Base-by-base conservation (phyloP, 192 early-diverging fungal species). In the Coemansia sp. region DNA sequence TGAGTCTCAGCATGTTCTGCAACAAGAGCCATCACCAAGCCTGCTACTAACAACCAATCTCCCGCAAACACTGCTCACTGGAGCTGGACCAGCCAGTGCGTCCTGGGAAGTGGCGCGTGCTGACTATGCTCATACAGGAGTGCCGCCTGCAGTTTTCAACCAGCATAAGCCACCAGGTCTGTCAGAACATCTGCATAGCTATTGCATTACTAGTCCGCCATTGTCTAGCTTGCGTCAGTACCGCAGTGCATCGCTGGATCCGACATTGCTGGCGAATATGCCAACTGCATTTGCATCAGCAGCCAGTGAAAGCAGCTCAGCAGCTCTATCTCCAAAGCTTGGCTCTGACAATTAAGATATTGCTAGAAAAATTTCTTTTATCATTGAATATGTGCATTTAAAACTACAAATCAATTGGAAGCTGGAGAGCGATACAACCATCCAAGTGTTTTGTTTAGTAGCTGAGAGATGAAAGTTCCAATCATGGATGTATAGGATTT, bases 221-320 rank as follows among this genome's bases (percentile, higher is more conserved):
- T 13, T 26, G 2, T 46, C 28, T 6, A 57, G 11, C 23, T 36
- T 48, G 39, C 46, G 37, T 13, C 23, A 43, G 37, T 49, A 66
- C 42, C 67, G 73, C 53, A 77, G 73, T 44, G 38, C 63, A 20
- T 77, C 73, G 0, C 59, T 77, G 26, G 73, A 77, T 23, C 73
- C 73, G 1, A 59, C 73, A 0, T 51, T 77, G 23, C 68, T 77
- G 11, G 50, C 68, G 1, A 61, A 48, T 40, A 41, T 77, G 63
- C 67, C 73, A 4, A 65, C 73, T 1, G 49, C 73, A 12, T 77
- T 70, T 37, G 58, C 68, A 16, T 63, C 73, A 11, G 50, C 62
- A 21, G 39, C 68, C 18, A 47, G 36, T 15, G 30, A 43, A 15
- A 30, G 46, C 36, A 39, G 36, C 6, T 35, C 35, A 18, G 12